These are phyloP conservation scores for Hebeloma cylindrosporum DNA, from an alignment of 768 basidiomycete genomes.

Conservation along the genomic window DNA sequence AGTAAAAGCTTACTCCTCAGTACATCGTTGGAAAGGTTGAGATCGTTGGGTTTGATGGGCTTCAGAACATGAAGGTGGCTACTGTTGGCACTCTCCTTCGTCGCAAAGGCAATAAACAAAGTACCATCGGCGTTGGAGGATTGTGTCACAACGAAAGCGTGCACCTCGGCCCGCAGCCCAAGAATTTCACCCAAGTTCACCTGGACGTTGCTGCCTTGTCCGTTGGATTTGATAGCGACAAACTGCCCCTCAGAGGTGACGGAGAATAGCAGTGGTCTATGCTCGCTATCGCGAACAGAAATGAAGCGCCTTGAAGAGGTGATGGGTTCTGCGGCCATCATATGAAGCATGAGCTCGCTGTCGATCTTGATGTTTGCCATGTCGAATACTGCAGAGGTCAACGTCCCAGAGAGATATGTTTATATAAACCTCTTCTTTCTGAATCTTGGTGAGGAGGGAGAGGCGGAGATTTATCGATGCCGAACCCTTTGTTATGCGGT, in stretches of 20 bases:
- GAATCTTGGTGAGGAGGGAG: no score
- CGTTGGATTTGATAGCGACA: background rate
- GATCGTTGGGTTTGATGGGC: background rate
- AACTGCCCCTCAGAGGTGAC: background rate
- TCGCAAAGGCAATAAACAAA: background rate
- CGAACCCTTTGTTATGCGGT: no score
- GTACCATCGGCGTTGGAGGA: background rate
- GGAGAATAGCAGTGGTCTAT: background rate
- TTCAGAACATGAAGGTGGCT: constrained; percentile 3
- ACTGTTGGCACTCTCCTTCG: background rate
- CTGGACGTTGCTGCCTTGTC: background rate
- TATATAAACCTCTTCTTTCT: no score
- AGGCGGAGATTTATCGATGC: no score
- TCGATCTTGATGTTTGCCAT: constrained; percentile 3
- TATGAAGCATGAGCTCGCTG: constrained; percentile 1
- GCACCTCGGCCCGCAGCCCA: background rate
- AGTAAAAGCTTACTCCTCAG: background rate
- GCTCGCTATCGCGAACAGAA: background rate
- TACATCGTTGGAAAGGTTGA: background rate
- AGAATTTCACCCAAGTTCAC: background rate
- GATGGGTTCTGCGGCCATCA: background rate
- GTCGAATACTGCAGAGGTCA: no score
- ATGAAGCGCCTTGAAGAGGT: background rate
- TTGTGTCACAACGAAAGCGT: background rate
- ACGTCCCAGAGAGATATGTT: no score